Base-by-base conservation (phyloP, 148 eudicot species). In the Salicornia ramosissima region DNA sequence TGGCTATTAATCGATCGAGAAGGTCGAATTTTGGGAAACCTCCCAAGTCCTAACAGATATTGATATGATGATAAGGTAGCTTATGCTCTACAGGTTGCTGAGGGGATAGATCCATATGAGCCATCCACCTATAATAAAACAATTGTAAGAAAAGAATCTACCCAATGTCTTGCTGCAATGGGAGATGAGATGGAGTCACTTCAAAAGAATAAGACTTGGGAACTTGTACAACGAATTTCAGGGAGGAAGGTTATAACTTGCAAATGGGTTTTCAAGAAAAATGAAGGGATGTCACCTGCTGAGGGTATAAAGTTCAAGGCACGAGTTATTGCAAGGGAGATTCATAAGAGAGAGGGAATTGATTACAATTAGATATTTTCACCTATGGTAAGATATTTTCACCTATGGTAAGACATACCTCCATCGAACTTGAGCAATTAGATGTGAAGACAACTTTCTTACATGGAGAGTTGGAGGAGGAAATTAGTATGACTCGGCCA, bases 171-270 rank as follows among this genome's bases (percentile, higher is more conserved):
- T 19, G 59, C 59, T 14, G 26, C 59, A 54, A 54, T 54, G 59
- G 59, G 59, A 54, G 60, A 55, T 24, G 30, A 55, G 60, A 55
- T 55, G 29, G 30, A 12, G 60, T 24, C 60, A n/a, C n/a, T n/a
- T n/a, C n/a, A n/a, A n/a, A n/a, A n/a, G n/a, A n/a, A n/a, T n/a
- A n/a, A n/a, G n/a, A n/a, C n/a, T n/a, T n/a, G n/a, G n/a, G n/a
- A n/a, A n/a, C n/a, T n/a, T n/a, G n/a, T n/a, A n/a, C n/a, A n/a
- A n/a, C n/a, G n/a, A n/a, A n/a, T n/a, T n/a, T n/a, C n/a, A n/a
- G n/a, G n/a, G n/a, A n/a, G n/a, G n/a, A n/a, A n/a, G n/a, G n/a
- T n/a, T n/a, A n/a, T n/a, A n/a, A n/a, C n/a, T n/a, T n/a, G n/a
- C n/a, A 55, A 49, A 39, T 39, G 53, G 53, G 1, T 49, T 22